These are phyloP conservation scores for Heimioporus retisporus DNA, from an alignment of 1,284 basidiomycete species.

Conservation along the genomic window DNA sequence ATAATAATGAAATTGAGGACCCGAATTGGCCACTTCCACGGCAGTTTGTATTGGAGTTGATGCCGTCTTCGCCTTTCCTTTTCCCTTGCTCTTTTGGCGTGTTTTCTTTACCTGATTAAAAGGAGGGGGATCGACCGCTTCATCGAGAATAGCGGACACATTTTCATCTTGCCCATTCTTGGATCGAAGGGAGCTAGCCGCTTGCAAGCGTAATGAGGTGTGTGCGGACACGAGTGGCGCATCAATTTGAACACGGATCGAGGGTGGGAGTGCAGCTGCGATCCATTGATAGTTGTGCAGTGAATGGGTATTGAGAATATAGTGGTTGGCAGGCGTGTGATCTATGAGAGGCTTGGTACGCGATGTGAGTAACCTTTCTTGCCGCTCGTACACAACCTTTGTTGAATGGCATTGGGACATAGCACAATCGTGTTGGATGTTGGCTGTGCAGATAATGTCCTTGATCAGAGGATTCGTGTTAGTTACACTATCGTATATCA, in stretches of 20 bases:
- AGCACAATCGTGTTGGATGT: constrained; percentile 3
- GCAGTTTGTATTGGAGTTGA: not conserved
- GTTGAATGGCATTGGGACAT: not conserved
- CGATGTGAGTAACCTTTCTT: constrained; percentile 1
- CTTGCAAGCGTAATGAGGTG: not conserved
- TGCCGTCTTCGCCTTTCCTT: not conserved
- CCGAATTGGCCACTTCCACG: not conserved
- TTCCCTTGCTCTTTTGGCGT: not conserved
- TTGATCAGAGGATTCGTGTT: not conserved
- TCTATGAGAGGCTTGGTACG: not conserved
- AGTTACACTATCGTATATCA: not conserved
- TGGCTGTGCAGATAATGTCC: not conserved
- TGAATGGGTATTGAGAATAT: not conserved
- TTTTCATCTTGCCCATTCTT: not conserved
- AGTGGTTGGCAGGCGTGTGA: not conserved
- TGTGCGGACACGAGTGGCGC: not conserved
- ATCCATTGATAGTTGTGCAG: constrained; percentile 1
- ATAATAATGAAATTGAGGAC: no score
- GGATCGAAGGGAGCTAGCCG: not conserved
- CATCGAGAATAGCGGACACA: not conserved
- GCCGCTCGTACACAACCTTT: not conserved
- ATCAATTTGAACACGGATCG: not conserved
- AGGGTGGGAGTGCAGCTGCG: not conserved
- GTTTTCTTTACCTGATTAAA: not conserved
- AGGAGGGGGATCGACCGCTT: not conserved